Conservation (phyloP, 495 filamentous ascomycete genomes). For the Beverwykella pulmonaria region DNA sequence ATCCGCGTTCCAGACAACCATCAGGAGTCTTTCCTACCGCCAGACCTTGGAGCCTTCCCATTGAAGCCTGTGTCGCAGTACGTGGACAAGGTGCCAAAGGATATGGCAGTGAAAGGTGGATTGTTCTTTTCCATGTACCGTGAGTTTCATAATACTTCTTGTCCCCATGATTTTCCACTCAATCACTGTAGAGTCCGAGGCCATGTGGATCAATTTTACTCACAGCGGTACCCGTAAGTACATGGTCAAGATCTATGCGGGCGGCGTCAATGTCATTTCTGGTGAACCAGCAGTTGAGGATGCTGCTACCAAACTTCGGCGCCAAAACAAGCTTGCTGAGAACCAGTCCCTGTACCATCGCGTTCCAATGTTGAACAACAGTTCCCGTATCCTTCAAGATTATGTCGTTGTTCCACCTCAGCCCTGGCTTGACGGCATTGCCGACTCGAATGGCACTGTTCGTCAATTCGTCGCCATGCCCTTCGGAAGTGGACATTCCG, state of each 20-base stretch:
- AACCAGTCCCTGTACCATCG: too few relatives aligned
- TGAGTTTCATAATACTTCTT: constrained; percentile 11
- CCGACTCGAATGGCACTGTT: too few relatives aligned
- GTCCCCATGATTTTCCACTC: background rate
- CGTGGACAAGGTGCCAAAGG: constrained; percentile 4
- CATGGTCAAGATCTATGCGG: constrained; percentile 29
- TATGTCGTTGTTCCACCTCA: too few relatives aligned
- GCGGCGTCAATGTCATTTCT: constrained; percentile 30
- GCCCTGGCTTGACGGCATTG: too few relatives aligned
- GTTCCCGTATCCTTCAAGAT: too few relatives aligned
- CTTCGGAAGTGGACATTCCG: too few relatives aligned
- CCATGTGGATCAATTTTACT: constrained; percentile 32
- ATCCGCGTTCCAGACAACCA: constrained; percentile 31
- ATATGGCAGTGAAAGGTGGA: constrained; percentile 20
- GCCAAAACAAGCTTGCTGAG: too few relatives aligned
- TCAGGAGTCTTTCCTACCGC: constrained; percentile 3
- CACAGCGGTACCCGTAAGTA: too few relatives aligned
- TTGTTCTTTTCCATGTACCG: constrained; percentile 29
- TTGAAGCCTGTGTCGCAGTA: background rate
- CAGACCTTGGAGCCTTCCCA: constrained; percentile 26
- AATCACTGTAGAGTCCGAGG: constrained; percentile 25
- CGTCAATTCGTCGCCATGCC: too few relatives aligned
- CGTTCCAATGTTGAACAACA: too few relatives aligned
- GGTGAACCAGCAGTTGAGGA: too few relatives aligned
- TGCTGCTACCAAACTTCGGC: too few relatives aligned